Base-by-base conservation (phyloP, 768 basidiomycete genomes). In the Xerocomus potaroensis region DNA sequence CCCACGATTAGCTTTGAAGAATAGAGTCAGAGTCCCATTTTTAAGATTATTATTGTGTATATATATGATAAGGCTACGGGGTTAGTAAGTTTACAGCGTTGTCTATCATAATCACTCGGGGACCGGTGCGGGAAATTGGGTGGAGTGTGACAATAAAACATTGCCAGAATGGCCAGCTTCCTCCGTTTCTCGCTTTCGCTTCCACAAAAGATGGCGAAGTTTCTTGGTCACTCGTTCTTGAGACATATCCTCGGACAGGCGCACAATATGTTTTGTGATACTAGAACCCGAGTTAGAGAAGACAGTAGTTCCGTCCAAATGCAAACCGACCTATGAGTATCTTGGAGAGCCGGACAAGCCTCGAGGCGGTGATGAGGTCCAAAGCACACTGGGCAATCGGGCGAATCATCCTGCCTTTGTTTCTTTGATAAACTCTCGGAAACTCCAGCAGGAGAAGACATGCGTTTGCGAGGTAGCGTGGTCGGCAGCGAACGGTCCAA, bases 301-400 rank as follows among this genome's bases (percentile, higher is more conserved):
- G 10, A 11, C 18, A 16, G 3, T 10, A 32, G 18, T 24, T 18
- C 29, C 12, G 39, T 29, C 43, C 15, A 23, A 32, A 23, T 32
- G 48, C 43, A 30, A n/a, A 45, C 57, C 36, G 52, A 84, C 85
- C 78, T 83, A 45, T 69, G 64, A 1, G 78, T 67, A 2, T 84
- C 86, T 43, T 70, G 50, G 3, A 83, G 72, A 19, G 78, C 57
- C 14, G 82, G 77, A 57, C 87, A 90, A 22, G 74, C 70, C 57
- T 77, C 72, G 9, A 78, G 51, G 18, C 69, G 49, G 60, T 83
- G 82, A 32, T 65, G 60, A 32, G 74, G 66, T 4, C 64, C 50
- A 23, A 51, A 54, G 34, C 86, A 87, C 32, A 85, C 66, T 4
- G 64, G 57, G 50, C 84, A 87, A 18, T 51, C 19, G 21, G 43